Conservation (phyloP, 2,329 filamentous ascomycete species). For the Ophiostoma piceae region DNA sequence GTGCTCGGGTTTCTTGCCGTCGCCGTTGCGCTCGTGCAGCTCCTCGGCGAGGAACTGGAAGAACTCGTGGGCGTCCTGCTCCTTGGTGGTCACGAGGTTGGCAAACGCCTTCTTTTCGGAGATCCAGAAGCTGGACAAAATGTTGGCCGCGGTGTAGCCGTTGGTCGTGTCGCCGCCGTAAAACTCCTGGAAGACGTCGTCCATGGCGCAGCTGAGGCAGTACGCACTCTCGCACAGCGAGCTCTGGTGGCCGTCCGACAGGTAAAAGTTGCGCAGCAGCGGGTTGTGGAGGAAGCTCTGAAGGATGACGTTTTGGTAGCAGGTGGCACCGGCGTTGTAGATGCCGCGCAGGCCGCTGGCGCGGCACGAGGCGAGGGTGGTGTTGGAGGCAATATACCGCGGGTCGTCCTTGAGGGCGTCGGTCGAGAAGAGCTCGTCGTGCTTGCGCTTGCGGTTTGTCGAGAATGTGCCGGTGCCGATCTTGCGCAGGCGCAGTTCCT, state of each 20-base stretch:
- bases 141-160: slow-evolving; percentile 83
- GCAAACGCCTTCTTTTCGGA: slow-evolving; percentile 68
- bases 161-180: slow-evolving; percentile 72
- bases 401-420: slow-evolving; percentile 66
- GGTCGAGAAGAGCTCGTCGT: slow-evolving; percentile 59
- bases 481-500: slow-evolving; percentile 67
- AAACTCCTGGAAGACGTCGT: slow-evolving; percentile 68
- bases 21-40: slow-evolving; percentile 75
- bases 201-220: slow-evolving; percentile 65
- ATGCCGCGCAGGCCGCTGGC: slow-evolving; percentile 85
- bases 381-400: slow-evolving; percentile 71
- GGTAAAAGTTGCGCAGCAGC: slow-evolving; percentile 83
- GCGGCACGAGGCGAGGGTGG: slow-evolving; percentile 58
- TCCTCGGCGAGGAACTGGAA: slow-evolving; percentile 93
- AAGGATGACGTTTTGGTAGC: slow-evolving; percentile 94
- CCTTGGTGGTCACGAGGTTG: slow-evolving; percentile 80
- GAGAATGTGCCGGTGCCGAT: slow-evolving; percentile 61
- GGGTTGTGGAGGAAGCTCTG: slow-evolving; percentile 94
- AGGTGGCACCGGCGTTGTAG: slow-evolving; percentile 97
- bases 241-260: slow-evolving; percentile 80
- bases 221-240: slow-evolving; percentile 62
- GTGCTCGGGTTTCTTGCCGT: slow-evolving; percentile 57
- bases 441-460: slow-evolving; percentile 67
- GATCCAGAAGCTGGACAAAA: slow-evolving; percentile 86
- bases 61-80: slow-evolving; percentile 96